A percentile compares a stretch with the other conserved stretches of the same genome.
These are phyloP conservation scores for Ceratocystis lukuohia DNA, from an alignment of 2,329 filamentous ascomycete genomes.

Conservation along the genomic window DNA sequence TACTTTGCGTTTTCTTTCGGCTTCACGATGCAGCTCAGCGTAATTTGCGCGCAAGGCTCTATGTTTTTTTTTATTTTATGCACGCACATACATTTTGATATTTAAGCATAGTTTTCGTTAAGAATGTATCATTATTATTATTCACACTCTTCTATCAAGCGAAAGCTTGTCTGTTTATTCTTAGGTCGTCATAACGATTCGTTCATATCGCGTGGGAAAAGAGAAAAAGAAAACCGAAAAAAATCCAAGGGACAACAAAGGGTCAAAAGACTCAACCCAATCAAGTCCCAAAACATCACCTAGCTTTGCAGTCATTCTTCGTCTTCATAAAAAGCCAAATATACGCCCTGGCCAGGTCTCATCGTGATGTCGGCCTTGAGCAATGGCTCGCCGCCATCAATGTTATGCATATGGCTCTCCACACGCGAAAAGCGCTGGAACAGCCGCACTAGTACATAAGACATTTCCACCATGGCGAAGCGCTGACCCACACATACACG, in stretches of 20 bases:
- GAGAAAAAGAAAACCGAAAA: background rate
- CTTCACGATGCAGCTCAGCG: background rate
- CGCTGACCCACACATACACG: constrained; percentile 68
- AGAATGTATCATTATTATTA: background rate
- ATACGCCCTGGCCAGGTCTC: constrained; percentile 45
- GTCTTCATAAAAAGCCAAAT: constrained; percentile 41
- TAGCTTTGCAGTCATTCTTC: constrained; percentile 22
- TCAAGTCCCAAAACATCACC: background rate
- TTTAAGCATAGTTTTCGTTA: background rate
- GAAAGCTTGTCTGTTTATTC: background rate
- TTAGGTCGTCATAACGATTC: background rate
- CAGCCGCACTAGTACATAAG: constrained; percentile 56
- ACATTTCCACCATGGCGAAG: constrained; percentile 66
- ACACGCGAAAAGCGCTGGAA: constrained; percentile 58
- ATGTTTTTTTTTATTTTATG: background rate
- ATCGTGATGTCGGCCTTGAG: constrained; percentile 49
- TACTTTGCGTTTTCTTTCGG: background rate
- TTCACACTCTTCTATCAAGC: background rate
- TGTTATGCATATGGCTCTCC: constrained; percentile 41
- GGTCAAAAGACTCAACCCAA: background rate
- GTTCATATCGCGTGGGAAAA: background rate
- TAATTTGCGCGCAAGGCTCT: background rate
- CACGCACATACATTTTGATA: background rate
- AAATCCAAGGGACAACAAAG: background rate
- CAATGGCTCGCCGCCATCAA: constrained; percentile 40